These are phyloP conservation scores for Suhomyces ambrosiae DNA, from an alignment of 1,139 yeast species.

Conservation along the genomic window DNA sequence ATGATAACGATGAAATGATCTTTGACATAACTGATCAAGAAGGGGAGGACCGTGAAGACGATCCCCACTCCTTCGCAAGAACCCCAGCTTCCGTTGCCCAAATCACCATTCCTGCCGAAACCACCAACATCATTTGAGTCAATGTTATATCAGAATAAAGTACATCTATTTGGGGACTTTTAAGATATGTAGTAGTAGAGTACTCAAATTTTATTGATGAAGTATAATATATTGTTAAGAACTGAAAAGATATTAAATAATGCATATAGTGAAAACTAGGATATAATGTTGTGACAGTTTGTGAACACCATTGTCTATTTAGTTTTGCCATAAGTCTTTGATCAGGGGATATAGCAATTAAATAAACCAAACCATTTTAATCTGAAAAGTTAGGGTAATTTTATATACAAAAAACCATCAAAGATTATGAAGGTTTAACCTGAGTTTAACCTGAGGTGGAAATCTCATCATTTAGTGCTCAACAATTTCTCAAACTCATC, in stretches of 20 bases:
- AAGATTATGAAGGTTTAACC: no score
- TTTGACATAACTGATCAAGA: constrained; percentile 33
- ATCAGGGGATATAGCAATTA: no score
- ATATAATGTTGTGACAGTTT: no score
- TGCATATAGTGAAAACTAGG: not conserved
- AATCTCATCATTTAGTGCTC: no score
- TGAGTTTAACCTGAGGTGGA: no score
- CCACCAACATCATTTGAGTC: constrained; percentile 9
- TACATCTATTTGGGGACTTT: not conserved
- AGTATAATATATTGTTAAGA: no score
- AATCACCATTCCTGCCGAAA: constrained; percentile 12
- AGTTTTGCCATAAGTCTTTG: no score
- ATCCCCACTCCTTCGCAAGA: not conserved
- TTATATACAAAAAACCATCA: no score
- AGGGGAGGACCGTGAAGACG: constrained; percentile 10
- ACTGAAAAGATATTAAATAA: not conserved
- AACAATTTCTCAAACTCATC: constrained; percentile 8
- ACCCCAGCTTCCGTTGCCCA: constrained; percentile 4
- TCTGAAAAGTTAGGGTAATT: no score
- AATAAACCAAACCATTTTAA: no score
- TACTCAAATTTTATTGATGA: no score
- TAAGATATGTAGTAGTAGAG: not conserved
- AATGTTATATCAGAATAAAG: not conserved
- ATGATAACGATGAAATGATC: constrained; percentile 37
- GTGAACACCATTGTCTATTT: no score